Evolutionary conservation across 202 grass and related monocot genomes (phyloP), one percentile per base, ranked within the genome.

Genomic region (Musa balbisiana): DNA sequence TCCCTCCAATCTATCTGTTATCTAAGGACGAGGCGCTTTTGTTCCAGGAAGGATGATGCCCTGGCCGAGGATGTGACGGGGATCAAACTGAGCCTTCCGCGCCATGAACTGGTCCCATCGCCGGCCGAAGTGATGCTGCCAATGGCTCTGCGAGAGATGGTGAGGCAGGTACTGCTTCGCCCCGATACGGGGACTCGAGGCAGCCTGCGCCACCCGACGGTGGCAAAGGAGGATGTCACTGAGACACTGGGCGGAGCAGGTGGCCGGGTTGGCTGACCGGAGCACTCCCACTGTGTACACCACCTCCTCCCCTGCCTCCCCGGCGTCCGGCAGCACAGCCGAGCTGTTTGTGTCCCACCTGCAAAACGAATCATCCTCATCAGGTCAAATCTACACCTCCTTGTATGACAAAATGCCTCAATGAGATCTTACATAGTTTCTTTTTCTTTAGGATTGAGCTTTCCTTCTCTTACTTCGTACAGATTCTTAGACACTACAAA

Each of bases 311-410:
- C 54, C 33, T 53, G 78, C 50, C 22, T 52, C 56, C 2, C 62
- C 9, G 62, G 68, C 25, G 49, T 50, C 53, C 55, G 89, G 92
- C 64, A 96, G 60, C 55, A 91, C 89, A 25, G 78, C 84, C 78
- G 92, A 96, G 15, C 70, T 83, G 87, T 92, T 92, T 29, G 73
- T 10, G 64, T 86, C 81, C 92, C 92, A 96, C 87, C 92, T 96
- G 86, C 78, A 84, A 83, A 54, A 19, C 9, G 21, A 27, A 52
- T 53, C 12, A 21, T 21, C 19, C 5, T 50, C 3, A 0, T 51
- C 11, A 20, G 23, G 10, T 8, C 12, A 54, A 8, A 54, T 10
- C 2, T 53, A 43, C 33, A 43, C 33, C 4, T 5, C 5, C 0
- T 11, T n/a, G 53, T 49, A 50, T 59, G 4, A 43, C 33, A 43